phyloP scores from a whole-genome alignment of 805 yeast genomes.

The Yamadazyma takamatsuzukensis region DNA sequence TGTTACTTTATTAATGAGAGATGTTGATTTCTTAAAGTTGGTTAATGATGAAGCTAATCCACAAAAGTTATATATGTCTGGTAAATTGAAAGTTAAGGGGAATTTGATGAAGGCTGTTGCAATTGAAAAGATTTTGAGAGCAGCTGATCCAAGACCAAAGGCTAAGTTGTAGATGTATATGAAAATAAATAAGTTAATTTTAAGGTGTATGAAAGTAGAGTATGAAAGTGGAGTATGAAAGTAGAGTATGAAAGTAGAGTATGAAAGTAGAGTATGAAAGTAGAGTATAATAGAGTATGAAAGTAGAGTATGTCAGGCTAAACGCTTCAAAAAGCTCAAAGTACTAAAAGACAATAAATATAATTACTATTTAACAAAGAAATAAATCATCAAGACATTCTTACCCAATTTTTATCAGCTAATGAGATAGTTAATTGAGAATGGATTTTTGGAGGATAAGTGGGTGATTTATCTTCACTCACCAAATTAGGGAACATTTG shows the following conservation, averaged over 20 bases:
- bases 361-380: too few relatives aligned
- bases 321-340: too few relatives aligned
- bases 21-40: slow-evolving; percentile 59
- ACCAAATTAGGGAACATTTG: slow-evolving; percentile 22
- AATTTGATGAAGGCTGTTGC: slow-evolving; percentile 80
- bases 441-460: slow-evolving; percentile 15
- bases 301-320: too few relatives aligned
- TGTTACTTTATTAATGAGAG: slow-evolving; percentile 54
- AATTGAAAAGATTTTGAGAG: slow-evolving; percentile 58
- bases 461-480: slow-evolving; percentile 6
- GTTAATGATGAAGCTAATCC: slow-evolving; percentile 73
- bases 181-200: too few relatives aligned
- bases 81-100: slow-evolving; percentile 77
- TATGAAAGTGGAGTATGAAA: too few relatives aligned
- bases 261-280: too few relatives aligned
- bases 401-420: slow-evolving; percentile 12
- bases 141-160: slow-evolving; percentile 35
- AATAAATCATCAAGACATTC: too few relatives aligned
- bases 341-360: too few relatives aligned
- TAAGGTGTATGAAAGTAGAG: too few relatives aligned
- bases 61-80: slow-evolving; percentile 72
- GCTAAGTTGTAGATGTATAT: too few relatives aligned
- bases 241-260: too few relatives aligned
- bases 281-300: too few relatives aligned
- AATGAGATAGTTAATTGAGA: slow-evolving; percentile 16